A percentile compares a stretch with the other conserved stretches of the same genome.
Conservation (phyloP, 1,139 yeast species). For the Kodamaea derodonti region DNA sequence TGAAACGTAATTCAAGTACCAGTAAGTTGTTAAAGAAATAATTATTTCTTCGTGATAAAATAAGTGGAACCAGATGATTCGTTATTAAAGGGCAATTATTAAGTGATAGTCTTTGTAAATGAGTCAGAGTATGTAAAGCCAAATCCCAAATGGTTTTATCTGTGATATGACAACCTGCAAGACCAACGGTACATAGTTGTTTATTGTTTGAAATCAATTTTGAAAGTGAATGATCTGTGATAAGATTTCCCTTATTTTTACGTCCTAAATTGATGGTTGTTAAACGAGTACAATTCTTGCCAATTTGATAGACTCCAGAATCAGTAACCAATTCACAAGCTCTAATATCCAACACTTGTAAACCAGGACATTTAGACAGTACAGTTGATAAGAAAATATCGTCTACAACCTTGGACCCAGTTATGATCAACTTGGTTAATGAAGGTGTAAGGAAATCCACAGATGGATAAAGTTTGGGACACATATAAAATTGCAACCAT, state of each 20-base stretch:
- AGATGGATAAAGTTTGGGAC: constrained; percentile 68
- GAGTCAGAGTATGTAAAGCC: constrained; percentile 54
- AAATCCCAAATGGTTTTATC: constrained; percentile 81
- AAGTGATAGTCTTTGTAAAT: constrained; percentile 65
- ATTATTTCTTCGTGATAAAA: constrained; percentile 28
- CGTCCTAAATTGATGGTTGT: constrained; percentile 73
- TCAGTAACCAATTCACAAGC: constrained; percentile 84
- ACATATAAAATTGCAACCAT: constrained; percentile 79
- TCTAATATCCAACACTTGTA: constrained; percentile 68
- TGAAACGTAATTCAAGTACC: constrained; percentile 75
- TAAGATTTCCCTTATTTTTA: constrained; percentile 60
- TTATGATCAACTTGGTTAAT: constrained; percentile 61
- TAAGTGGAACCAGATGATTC: constrained; percentile 62
- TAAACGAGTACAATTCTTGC: constrained; percentile 54
- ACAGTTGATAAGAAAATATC: constrained; percentile 56
- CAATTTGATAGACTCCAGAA: constrained; percentile 64
- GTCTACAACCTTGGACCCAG: constrained; percentile 68
- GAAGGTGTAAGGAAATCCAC: constrained; percentile 27
- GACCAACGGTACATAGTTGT: constrained; percentile 66
- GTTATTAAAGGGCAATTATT: constrained; percentile 71
- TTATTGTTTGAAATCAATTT: constrained; percentile 53
- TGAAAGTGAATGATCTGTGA: constrained; percentile 68
- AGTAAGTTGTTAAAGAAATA: constrained; percentile 53
- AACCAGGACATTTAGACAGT: constrained; percentile 52
- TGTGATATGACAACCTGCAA: constrained; percentile 82